Conservation (phyloP, 2,329 filamentous ascomycete species). For the Alternaria burnsii region DNA sequence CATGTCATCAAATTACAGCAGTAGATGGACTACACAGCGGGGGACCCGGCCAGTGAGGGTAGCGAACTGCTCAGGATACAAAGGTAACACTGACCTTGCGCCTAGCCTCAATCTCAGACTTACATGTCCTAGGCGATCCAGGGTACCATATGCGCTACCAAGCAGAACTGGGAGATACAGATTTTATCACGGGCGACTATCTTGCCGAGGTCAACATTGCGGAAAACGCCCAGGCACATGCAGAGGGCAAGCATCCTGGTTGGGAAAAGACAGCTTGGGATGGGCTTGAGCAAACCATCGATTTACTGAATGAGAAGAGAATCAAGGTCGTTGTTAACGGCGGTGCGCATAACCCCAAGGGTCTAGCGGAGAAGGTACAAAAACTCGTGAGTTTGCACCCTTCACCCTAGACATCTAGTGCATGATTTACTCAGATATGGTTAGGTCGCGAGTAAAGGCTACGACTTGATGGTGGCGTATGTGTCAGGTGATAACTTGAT, state of each 20-base stretch:
- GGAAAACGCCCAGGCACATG: slow-evolving; percentile 55
- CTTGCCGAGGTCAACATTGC: slow-evolving; percentile 58
- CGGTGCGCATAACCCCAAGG: slow-evolving; percentile 64
- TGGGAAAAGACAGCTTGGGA: slow-evolving; percentile 61
- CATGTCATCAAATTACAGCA: slow-evolving; percentile 32
- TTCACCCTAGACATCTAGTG: not conserved
- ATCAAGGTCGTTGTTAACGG: slow-evolving; percentile 67
- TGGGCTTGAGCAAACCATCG: slow-evolving; percentile 57
- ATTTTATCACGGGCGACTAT: slow-evolving; percentile 55
- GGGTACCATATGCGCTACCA: slow-evolving; percentile 50
- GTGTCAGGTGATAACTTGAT: slow-evolving; percentile 58
- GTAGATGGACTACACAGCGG: slow-evolving; percentile 39
- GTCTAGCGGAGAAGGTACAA: slow-evolving; percentile 58
- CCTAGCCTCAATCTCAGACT: slow-evolving; percentile 6
- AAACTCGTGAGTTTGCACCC: slow-evolving; percentile 42
- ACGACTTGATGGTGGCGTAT: slow-evolving; percentile 56
- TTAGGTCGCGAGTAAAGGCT: slow-evolving; percentile 47
- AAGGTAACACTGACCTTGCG: slow-evolving; percentile 22
- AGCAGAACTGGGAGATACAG: slow-evolving; percentile 47
- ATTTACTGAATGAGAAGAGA: slow-evolving; percentile 56
- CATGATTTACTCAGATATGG: not conserved
- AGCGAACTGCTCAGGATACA: slow-evolving; percentile 52
- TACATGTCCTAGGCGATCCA: slow-evolving; percentile 41
- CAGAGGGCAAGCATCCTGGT: slow-evolving; percentile 53
- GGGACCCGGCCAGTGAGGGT: slow-evolving; percentile 47